phyloP scores from a whole-genome alignment of 208 protist species.

The Leishmania gerbilli region DNA sequence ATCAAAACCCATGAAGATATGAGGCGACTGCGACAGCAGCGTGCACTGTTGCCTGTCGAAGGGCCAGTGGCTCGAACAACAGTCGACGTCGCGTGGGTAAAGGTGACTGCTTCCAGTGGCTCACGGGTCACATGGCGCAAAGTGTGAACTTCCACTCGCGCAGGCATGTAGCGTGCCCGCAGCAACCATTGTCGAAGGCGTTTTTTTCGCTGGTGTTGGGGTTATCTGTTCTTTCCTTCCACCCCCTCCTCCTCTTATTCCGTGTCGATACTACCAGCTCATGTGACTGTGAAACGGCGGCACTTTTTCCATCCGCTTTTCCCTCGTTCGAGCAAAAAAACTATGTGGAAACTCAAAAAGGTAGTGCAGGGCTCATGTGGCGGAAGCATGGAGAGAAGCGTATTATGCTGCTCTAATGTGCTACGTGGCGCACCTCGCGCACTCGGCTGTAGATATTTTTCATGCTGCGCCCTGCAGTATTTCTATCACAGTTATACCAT shows the following conservation, averaged over 20 bases:
- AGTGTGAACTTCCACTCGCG: not conserved
- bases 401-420: not conserved
- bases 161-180: not conserved
- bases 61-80: slow-evolving; percentile 10
- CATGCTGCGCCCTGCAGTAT: not conserved
- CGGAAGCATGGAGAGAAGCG: not conserved
- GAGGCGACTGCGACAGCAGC: slow-evolving; percentile 13
- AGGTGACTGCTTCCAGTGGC: not conserved
- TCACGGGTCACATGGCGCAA: slow-evolving; percentile 8
- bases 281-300: not conserved
- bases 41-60: not conserved
- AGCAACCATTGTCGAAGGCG: not conserved
- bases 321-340: not conserved
- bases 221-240: not conserved
- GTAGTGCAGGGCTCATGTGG: not conserved
- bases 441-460: not conserved
- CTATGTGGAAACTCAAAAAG: not conserved
- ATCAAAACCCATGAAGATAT: slow-evolving; percentile 69
- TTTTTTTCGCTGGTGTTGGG: not conserved
- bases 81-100: slow-evolving; percentile 10
- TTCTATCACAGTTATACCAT: not conserved
- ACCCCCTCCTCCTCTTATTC: not conserved
- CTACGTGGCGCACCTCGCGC: not conserved
- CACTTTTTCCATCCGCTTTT: not conserved
- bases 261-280: not conserved